phyloP scores from a whole-genome alignment of 176 grass and related monocot genomes.

The Thinopyrum elongatum region DNA sequence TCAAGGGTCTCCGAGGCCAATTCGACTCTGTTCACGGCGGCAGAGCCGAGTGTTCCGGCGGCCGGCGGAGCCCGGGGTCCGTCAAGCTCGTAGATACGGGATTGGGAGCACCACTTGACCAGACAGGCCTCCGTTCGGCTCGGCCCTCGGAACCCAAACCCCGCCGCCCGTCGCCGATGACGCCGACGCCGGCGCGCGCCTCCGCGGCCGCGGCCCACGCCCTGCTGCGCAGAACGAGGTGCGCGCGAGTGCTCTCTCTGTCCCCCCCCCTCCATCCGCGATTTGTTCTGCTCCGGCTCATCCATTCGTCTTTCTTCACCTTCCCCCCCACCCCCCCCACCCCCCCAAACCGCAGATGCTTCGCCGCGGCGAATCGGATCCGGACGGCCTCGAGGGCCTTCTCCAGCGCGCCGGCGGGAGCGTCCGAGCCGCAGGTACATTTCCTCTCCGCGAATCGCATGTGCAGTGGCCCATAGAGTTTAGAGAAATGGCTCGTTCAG shows the following conservation, averaged over 20 bases:
- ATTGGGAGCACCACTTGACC: too few species aligned
- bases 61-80: too few species aligned
- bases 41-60: too few species aligned
- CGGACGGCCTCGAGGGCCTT: slow-evolving; percentile 21
- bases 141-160: too few species aligned
- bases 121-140: too few species aligned
- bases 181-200: slow-evolving; percentile 28
- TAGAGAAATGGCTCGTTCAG: not conserved
- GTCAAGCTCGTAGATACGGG: too few species aligned
- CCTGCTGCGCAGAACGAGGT: slow-evolving; percentile 43
- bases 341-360: slow-evolving; percentile 34
- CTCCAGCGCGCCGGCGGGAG: not conserved
- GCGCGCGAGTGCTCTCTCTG: not conserved
- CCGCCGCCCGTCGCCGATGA: not conserved
- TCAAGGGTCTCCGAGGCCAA: too few species aligned
- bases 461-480: not conserved
- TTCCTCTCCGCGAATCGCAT: not conserved
- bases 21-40: too few species aligned
- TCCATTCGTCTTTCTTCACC: not conserved
- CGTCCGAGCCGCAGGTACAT: slow-evolving; percentile 9
- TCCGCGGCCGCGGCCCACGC: not conserved
- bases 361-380: slow-evolving; percentile 32
- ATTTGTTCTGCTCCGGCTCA: not conserved
- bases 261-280: too few species aligned
- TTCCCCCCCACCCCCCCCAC: not conserved